phyloP scores from a whole-genome alignment of 2,329 filamentous ascomycete genomes.

The Pseudogymnoascus sp. region DNA sequence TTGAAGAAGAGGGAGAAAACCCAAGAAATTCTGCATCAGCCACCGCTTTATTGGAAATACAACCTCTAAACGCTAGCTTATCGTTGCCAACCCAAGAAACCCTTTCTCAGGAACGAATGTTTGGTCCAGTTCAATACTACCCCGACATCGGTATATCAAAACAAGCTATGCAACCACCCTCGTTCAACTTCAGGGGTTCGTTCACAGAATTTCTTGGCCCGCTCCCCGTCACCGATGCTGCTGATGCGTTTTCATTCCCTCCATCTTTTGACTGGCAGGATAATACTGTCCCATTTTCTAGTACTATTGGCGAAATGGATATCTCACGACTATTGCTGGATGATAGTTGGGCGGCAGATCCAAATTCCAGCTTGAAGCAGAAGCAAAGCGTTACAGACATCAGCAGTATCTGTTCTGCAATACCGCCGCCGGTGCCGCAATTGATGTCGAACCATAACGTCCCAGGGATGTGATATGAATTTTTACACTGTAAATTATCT shows the following conservation, averaged over 20 bases:
- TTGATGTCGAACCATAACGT: conserved; percentile 4
- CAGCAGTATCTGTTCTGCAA: conserved; percentile 22
- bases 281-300: conserved; percentile 33
- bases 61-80: background rate
- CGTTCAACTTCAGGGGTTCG: conserved; percentile 17
- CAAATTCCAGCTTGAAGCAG: conserved; percentile 19
- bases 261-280: conserved; percentile 41
- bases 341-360: conserved; percentile 32
- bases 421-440: conserved; percentile 15
- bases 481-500: background rate
- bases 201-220: conserved; percentile 20
- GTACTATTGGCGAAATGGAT: conserved; percentile 50
- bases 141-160: background rate
- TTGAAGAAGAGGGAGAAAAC: background rate
- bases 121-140: background rate
- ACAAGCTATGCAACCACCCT: conserved; percentile 11
- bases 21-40: background rate
- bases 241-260: conserved; percentile 32
- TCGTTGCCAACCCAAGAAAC: conserved; percentile 1
- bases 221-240: conserved; percentile 16
- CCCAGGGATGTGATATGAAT: conserved; percentile 13
- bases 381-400: conserved; percentile 24
- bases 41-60: background rate
- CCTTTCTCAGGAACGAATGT: background rate
- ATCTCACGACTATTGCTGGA: conserved; percentile 54